Evolutionary conservation across 352 stramenopile genomes (phyloP).

Genomic region (Globisporangium takayamanum): DNA sequence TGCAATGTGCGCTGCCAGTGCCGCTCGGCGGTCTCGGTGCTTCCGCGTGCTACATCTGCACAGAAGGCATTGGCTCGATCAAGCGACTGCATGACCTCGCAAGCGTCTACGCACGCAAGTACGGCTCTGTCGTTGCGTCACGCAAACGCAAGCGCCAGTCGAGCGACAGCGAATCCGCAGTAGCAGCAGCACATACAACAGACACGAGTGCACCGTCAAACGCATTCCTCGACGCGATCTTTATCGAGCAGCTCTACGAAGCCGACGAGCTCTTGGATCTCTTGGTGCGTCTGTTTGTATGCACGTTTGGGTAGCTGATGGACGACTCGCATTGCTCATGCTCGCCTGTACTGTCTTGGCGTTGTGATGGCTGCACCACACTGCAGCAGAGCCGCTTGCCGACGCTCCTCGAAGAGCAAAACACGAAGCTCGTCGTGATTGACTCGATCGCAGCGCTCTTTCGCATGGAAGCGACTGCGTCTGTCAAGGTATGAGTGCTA

Average conservation of each 20-base stretch:
- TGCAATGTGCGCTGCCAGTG: conserved; percentile 52
- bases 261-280: conserved; percentile 55
- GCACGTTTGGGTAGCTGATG: background rate
- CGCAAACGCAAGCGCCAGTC: conserved; percentile 32
- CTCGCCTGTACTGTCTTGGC: too few relatives aligned
- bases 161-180: background rate
- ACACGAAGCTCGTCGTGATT: conserved; percentile 76
- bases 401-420: conserved; percentile 54
- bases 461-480: conserved; percentile 56
- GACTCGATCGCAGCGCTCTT: conserved; percentile 79
- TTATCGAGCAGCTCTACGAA: conserved; percentile 76
- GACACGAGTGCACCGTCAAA: conserved; percentile 5
- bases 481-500: conserved; percentile 41
- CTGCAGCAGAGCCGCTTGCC: conserved; percentile 60
- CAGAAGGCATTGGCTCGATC: conserved; percentile 61
- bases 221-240: conserved; percentile 69
- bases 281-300: conserved; percentile 25
- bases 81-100: conserved; percentile 69
- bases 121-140: conserved; percentile 31
- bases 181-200: too few relatives aligned
- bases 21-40: conserved; percentile 45
- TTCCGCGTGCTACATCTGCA: conserved; percentile 77
- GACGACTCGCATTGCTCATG: too few relatives aligned
- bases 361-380: too few relatives aligned
- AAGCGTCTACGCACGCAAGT: conserved; percentile 37